phyloP scores from a whole-genome alignment of 106 monocot species.

The Platanthera guangdongensis region DNA sequence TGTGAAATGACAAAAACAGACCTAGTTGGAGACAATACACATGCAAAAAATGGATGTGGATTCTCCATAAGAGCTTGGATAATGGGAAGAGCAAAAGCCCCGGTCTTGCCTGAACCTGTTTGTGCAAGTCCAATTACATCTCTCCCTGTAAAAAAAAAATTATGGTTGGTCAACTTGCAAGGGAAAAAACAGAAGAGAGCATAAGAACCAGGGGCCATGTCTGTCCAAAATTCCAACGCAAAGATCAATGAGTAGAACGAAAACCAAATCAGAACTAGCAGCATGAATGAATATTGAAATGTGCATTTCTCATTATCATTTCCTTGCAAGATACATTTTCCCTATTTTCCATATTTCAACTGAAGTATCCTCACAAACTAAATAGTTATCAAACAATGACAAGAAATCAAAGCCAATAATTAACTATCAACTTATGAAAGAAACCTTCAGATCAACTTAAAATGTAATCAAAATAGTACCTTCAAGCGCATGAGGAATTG shows the following conservation, averaged over 20 bases:
- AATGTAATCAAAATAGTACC: constrained; percentile 23
- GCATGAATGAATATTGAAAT: too few species aligned
- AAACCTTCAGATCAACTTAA: not conserved
- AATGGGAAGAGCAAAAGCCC: constrained; percentile 89
- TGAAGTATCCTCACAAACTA: not conserved
- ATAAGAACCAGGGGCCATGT: not conserved
- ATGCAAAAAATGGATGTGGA: constrained; percentile 73
- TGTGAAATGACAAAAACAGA: constrained; percentile 10
- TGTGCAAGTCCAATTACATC: constrained; percentile 91
- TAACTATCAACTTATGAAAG: not conserved
- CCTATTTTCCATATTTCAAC: not conserved
- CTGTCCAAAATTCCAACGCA: not conserved
- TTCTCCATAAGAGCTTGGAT: constrained; percentile 77
- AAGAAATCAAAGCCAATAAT: not conserved
- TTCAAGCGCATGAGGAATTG: constrained; percentile 75
- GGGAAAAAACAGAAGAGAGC: too few species aligned
- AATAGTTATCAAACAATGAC: constrained; percentile 1
- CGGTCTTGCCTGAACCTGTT: constrained; percentile 95
- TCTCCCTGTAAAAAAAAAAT: constrained; percentile 36
- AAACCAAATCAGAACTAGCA: not conserved
- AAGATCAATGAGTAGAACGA: not conserved
- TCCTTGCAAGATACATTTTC: not conserved
- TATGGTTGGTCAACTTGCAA: not conserved
- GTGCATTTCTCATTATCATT: too few species aligned
- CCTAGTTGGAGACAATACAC: constrained; percentile 89